Evolutionary conservation across 2,329 filamentous ascomycete species (phyloP).

Genomic region (Xylariaceae sp.): DNA sequence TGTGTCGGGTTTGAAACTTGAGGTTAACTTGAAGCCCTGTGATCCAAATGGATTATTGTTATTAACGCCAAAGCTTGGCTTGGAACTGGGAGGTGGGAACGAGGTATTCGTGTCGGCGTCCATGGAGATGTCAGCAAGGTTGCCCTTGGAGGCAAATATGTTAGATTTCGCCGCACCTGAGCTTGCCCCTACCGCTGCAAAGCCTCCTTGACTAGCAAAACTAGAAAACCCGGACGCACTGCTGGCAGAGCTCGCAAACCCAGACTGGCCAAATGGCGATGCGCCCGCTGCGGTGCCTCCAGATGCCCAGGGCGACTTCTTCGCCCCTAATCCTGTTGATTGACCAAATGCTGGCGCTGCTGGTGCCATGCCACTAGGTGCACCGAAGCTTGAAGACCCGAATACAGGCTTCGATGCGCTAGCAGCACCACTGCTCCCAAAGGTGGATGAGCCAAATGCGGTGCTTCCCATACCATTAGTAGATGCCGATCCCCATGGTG

Average conservation of each 20-base stretch:
- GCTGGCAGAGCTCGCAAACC: conserved; percentile 37
- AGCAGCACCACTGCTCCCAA: conserved; percentile 35
- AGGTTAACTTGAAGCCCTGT: conserved; percentile 61
- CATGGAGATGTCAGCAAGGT: conserved; percentile 31
- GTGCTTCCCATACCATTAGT: conserved; percentile 22
- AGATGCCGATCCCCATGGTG: conserved; percentile 43
- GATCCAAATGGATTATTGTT: conserved; percentile 39
- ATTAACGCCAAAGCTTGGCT: conserved; percentile 30
- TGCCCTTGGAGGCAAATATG: conserved; percentile 39
- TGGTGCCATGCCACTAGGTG: conserved; percentile 8
- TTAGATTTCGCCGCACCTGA: conserved; percentile 33
- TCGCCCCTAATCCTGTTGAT: conserved; percentile 43
- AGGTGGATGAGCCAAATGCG: conserved; percentile 43
- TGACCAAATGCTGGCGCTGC: conserved; percentile 47
- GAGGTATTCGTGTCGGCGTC: conserved; percentile 33
- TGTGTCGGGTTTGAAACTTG: conserved; percentile 62
- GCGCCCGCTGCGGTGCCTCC: conserved; percentile 33
- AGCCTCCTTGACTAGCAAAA: conserved; percentile 52
- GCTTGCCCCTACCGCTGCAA: conserved; percentile 43
- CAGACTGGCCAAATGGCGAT: conserved; percentile 52
- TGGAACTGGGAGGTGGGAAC: conserved; percentile 38
- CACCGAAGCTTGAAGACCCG: conserved; percentile 36
- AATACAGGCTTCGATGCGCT: conserved; percentile 41
- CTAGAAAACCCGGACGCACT: conserved; percentile 33
- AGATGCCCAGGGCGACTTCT: conserved; percentile 51